Base-by-base conservation (phyloP, 306 rosid species). In the Inga leiocalycina region DNA sequence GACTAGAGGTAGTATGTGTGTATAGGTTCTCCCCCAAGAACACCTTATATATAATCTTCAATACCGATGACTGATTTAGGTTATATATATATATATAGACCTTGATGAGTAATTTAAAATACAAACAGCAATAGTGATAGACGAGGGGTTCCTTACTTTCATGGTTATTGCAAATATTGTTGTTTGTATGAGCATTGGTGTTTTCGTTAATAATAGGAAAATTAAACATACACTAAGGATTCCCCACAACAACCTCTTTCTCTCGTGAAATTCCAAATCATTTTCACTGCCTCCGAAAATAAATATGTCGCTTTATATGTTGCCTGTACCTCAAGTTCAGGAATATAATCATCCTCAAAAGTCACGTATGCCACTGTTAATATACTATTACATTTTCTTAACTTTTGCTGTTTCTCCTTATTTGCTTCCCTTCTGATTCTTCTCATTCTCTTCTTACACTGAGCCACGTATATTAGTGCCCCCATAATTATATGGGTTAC, bases 321-420 rank as follows among this genome's bases (percentile, higher is more conserved):
- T 81, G 56, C 86, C 81, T 91, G 93, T 83, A 85, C 82, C 89
- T 84, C 49, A 82, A 70, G 85, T 77, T 74, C 84, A 81, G 90
- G 94, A 92, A 39, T 39, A 6, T 39, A 39, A 91, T 91, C 94
- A 87, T 81, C 87, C 94, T 89, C 72, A 88, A 89, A 89, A 84
- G 80, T 85, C 87, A 71, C 86, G 74, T 49, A 49, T 5, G 14
- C 16, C 54, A 49, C 19, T 2, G 0, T 49, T 49, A 49, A 49
- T 48, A 81, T 78, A 56, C 61, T 15, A 6, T 17, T 61, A 8
- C n/a, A 5, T 19, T 54, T 46, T 66, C 84, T 85, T 89, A 83
- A 92, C 92, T 91, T 86, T 81, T 86, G 37, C 86, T 87, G 45
- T 86, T 39, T 89, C 84, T 87, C 89, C 87, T 83, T 85, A 84